phyloP scores from a whole-genome alignment of 306 rosid species.

The Dryas octopetala region DNA sequence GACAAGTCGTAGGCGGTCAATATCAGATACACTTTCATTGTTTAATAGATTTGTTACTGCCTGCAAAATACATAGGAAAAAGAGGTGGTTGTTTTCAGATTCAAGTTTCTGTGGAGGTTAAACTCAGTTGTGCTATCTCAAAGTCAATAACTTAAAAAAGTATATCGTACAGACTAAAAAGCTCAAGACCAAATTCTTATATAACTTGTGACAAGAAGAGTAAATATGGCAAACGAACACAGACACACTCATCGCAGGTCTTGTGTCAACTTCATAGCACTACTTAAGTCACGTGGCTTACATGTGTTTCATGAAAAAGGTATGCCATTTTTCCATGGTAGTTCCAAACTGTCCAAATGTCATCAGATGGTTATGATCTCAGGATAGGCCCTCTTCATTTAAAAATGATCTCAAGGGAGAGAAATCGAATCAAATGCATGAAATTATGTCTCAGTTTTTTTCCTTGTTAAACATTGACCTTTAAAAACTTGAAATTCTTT shows the following conservation, averaged over 20 bases:
- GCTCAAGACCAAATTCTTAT: not conserved
- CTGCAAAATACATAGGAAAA: slow-evolving; percentile 49
- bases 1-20: slow-evolving; percentile 75
- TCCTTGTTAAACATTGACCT: not conserved
- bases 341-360: not conserved
- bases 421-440: not conserved
- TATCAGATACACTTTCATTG: slow-evolving; percentile 71
- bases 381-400: not conserved
- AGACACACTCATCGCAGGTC: not conserved
- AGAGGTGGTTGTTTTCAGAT: slow-evolving; percentile 15
- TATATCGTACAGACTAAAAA: not conserved
- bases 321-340: not conserved
- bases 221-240: not conserved
- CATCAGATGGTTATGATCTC: not conserved
- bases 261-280: not conserved
- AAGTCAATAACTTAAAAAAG: slow-evolving; percentile 3
- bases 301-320: not conserved
- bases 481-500: not conserved
- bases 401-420: not conserved
- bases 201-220: not conserved
- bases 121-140: slow-evolving; percentile 6
- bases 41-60: slow-evolving; percentile 74
- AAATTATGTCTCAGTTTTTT: not conserved
- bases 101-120: not conserved
- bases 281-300: not conserved